phyloP scores from a whole-genome alignment of 257 asterid genomes.

The Jacaranda mimosifolia region DNA sequence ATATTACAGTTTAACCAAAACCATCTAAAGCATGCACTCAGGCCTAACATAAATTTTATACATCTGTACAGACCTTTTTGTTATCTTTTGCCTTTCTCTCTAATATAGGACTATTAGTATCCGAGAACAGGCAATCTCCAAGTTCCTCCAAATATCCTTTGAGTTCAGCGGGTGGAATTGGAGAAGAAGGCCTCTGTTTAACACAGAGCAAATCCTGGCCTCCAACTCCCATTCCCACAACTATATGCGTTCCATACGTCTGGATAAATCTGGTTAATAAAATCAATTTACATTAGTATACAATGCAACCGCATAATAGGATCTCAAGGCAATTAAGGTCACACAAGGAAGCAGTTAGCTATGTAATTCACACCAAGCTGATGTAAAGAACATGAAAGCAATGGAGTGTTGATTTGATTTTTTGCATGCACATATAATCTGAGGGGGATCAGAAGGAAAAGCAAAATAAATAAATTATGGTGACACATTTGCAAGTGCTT shows the following conservation, averaged over 20 bases:
- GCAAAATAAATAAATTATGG: background rate
- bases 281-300: slow-evolving; percentile 31
- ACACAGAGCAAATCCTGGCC: slow-evolving; percentile 98
- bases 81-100: slow-evolving; percentile 70
- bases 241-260: slow-evolving; percentile 93
- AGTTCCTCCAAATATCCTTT: slow-evolving; percentile 93
- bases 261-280: slow-evolving; percentile 77
- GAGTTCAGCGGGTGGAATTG: slow-evolving; percentile 89
- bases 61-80: slow-evolving; percentile 57
- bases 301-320: slow-evolving; percentile 22
- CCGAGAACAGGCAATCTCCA: slow-evolving; percentile 94
- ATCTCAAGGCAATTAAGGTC: slow-evolving; percentile 21
- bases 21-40: slow-evolving; percentile 33
- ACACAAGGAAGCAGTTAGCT: slow-evolving; percentile 22
- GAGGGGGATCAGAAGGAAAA: background rate
- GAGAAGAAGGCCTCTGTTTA: slow-evolving; percentile 87
- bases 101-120: slow-evolving; percentile 72
- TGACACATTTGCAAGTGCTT: background rate
- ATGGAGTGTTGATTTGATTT: background rate
- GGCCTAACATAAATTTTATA: slow-evolving; percentile 24
- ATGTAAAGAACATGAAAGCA: background rate
- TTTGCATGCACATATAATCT: too few relatives aligned
- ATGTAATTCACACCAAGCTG: background rate
- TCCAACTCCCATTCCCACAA: slow-evolving; percentile 95
- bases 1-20: slow-evolving; percentile 21